Evolutionary conservation across 257 asterid genomes (phyloP).

Genomic region (Solanum tarijense): DNA sequence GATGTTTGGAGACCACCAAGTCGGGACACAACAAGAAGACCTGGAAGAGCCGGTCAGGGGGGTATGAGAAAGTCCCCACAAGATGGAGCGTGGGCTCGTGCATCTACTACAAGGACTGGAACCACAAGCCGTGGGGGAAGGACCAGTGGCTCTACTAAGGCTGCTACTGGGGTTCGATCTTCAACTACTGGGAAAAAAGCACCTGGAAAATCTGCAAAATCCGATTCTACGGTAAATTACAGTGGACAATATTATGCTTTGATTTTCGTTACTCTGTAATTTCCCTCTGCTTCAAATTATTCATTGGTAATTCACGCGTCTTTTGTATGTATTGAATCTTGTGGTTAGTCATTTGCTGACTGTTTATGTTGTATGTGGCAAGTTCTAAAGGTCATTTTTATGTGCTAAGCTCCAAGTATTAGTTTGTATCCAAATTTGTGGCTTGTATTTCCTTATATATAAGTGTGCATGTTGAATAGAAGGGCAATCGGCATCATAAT

Average conservation of each 20-base stretch:
- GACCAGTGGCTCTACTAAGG: conserved; percentile 60
- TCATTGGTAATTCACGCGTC: neutral
- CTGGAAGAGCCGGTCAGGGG: conserved; percentile 58
- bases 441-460: neutral
- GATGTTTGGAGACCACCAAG: conserved; percentile 99
- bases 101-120: conserved; percentile 48
- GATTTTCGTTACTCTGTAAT: neutral
- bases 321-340: neutral
- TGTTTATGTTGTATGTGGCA: neutral
- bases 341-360: neutral
- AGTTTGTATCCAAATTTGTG: neutral
- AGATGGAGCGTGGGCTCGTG: conserved; percentile 90
- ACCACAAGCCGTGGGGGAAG: conserved; percentile 73
- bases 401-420: neutral
- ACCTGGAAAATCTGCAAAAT: conserved; percentile 51
- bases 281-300: neutral
- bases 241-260: neutral
- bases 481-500: neutral
- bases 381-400: neutral
- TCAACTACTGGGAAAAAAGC: conserved; percentile 74
- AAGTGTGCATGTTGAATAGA: neutral
- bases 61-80: conserved; percentile 80
- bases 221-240: conserved; percentile 60
- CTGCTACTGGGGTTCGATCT: conserved; percentile 53
- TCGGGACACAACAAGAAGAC: conserved; percentile 71